phyloP scores from a whole-genome alignment of 306 rosid genomes.

The Pyrus bretschneideri region DNA sequence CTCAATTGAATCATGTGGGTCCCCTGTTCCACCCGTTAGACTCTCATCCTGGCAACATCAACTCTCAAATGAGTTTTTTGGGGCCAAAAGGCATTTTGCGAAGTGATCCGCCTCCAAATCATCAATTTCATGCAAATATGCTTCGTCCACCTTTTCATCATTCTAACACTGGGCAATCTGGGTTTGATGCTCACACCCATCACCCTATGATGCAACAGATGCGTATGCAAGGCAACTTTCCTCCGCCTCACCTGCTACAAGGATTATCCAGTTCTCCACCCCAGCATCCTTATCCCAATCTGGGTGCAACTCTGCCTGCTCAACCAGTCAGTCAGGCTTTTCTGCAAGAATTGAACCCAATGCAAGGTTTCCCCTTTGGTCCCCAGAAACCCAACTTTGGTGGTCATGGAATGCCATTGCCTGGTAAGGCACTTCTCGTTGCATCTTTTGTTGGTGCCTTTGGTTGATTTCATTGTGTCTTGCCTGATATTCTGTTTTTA shows the following conservation, averaged over 20 bases:
- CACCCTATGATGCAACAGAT: conserved; percentile 73
- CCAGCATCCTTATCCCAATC: conserved; percentile 40
- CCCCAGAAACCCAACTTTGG: conserved; percentile 55
- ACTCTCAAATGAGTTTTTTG: conserved; percentile 53
- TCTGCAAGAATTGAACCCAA: conserved; percentile 54
- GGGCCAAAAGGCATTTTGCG: conserved; percentile 51
- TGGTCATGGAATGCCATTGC: conserved; percentile 53
- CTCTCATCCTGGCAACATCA: conserved; percentile 52
- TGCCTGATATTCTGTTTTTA: not conserved
- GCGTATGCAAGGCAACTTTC: conserved; percentile 59
- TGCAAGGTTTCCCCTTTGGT: conserved; percentile 61
- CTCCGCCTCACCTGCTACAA: conserved; percentile 58
- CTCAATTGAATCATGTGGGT: conserved; percentile 52
- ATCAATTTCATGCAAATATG: conserved; percentile 60
- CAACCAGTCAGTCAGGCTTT: conserved; percentile 44
- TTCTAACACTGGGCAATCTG: conserved; percentile 38
- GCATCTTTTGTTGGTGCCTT: conserved; percentile 4
- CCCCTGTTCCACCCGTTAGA: conserved; percentile 54
- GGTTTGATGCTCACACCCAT: conserved; percentile 58
- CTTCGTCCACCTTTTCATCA: conserved; percentile 75
- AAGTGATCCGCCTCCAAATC: conserved; percentile 54
- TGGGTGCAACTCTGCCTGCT: conserved; percentile 28
- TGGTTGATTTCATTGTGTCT: not conserved
- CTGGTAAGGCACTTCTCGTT: conserved; percentile 46
- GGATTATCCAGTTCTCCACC: conserved; percentile 68